Conservation (phyloP, 2,329 filamentous ascomycete species). For the Penicillium olsonii region DNA sequence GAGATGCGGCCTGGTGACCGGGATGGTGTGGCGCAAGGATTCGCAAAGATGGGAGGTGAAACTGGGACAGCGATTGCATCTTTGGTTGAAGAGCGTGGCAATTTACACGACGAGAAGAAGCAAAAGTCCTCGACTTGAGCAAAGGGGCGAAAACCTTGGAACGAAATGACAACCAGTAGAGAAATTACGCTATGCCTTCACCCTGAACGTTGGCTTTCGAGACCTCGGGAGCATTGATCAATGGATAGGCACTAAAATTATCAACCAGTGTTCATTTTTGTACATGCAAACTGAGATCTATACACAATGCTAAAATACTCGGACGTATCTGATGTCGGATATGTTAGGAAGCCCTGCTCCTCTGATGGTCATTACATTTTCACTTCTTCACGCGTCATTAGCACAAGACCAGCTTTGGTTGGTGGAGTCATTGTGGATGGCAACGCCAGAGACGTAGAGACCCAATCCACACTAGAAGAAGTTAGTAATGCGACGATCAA, state of each 20-base stretch:
- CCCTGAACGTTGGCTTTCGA: too few species aligned
- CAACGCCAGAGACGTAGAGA: constrained; percentile 29
- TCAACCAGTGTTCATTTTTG: neutral
- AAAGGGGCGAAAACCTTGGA: too few species aligned
- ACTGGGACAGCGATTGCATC: constrained; percentile 33
- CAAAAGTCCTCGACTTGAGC: neutral
- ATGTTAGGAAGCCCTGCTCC: neutral
- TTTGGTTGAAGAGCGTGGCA: constrained; percentile 18
- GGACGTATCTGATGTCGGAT: neutral
- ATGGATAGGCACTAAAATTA: neutral
- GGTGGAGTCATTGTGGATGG: constrained; percentile 28
- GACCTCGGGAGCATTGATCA: too few species aligned
- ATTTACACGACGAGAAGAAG: neutral
- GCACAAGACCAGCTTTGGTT: constrained; percentile 29
- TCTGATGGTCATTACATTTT: neutral
- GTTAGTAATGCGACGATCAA: constrained; percentile 9
- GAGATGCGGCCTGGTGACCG: constrained; percentile 56
- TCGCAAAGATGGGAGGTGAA: constrained; percentile 48
- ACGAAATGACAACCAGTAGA: too few species aligned
- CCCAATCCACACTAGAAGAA: constrained; percentile 27
- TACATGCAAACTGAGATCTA: neutral
- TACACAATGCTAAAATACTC: neutral
- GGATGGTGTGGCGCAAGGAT: constrained; percentile 60
- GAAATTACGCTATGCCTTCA: too few species aligned
- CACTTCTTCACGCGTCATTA: constrained; percentile 23